Evolutionary conservation across 1,284 basidiomycete genomes (phyloP), one percentile per base, ranked within the genome.

Genomic region (Marasmius oreades): DNA sequence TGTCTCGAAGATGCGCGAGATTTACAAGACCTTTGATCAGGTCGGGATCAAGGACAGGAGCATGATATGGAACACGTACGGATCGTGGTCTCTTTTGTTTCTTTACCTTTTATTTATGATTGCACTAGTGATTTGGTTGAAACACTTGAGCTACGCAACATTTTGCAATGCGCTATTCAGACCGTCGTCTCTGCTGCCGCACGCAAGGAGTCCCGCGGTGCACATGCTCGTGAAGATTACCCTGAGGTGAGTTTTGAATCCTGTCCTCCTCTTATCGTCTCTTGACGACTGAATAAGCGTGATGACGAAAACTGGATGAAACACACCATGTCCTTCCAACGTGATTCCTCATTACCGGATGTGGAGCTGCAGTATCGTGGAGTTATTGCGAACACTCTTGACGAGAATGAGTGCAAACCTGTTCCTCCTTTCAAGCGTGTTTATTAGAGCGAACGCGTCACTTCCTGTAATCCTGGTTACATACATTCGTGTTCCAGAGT

Each of bases 51-150:
- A 96, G 80, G 97, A 99, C 76, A 85, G 96, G 69, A 93, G 91
- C 71, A 92, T 98, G 93, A 97, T 99, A 76, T 98, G 96, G 97
- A 97, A 97, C 77, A 92, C 92, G 92, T 95, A 61, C 52, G 76
- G 69, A 18, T 31, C 26, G 56, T 34, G 20, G 2, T 45, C 10
- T 54, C 34, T 42, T 52, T 36, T 48, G 16, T 18, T 12, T 16
- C 23, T 12, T n/a, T 37, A 14, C n/a, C n/a, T 26, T 44, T 51
- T 37, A 23, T 51, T 69, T 14, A n/a, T 71, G 48, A 33, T 45
- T 48, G 16, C 61, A 53, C 54, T 64, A 93, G 90, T 63, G 97
- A 99, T 71, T 86, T 99, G 57, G 82, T 98, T 61, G 97, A 99
- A 79, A 97, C 94, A 12, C 83, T 99, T 55, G 97, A 99, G 76